Base-by-base conservation (phyloP, 441 rosid genomes). In the Capsella rubella region DNA sequence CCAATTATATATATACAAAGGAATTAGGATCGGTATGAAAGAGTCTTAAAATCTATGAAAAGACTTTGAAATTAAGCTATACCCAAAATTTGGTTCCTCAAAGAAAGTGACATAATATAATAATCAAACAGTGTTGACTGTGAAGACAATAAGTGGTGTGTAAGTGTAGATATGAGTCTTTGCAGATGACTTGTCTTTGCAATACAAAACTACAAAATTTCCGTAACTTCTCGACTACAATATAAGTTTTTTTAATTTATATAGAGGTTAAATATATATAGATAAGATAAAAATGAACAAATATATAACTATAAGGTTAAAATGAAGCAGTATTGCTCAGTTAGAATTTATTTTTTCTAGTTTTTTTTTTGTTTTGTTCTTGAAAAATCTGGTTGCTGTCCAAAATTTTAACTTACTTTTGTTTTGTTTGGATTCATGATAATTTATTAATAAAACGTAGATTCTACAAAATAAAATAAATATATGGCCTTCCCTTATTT, bases 21-120 rank as follows among this genome's bases (percentile, higher is more conserved):
- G n/a, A 31, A 72, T 16, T 16, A 42, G 3, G 13, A 42, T 18
- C 3, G 10, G 62, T 42, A 53, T 42, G 76, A 63, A 71, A 39
- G 10, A 31, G 34, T 50, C 53, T 50, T 61, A 29, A 13, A 51
- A 9, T 54, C 8, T 10, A 46, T 47, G 51, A 27, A 21, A 27
- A 50, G 60, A 50, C 43, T 39, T 50, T 28, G 25, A 51, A 50
- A 50, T 39, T 21, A 21, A 21, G 29, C 31, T 49, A 4, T 10
- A 46, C 37, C 37, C 21, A 28, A 18, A 27, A 14, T 6, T 21
- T 51, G 52, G 76, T 43, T 35, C 16, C 15, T 52, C 31, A 15
- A 12, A 3, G 51, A 53, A 53, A 5, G 32, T 21, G 63, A 31
- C 46, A 6, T 21, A 25, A 7, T 15, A 61, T 1, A 14, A 21